Evolutionary conservation across 164 flowering plant genomes (phyloP).

Genomic region (Piper longum): DNA sequence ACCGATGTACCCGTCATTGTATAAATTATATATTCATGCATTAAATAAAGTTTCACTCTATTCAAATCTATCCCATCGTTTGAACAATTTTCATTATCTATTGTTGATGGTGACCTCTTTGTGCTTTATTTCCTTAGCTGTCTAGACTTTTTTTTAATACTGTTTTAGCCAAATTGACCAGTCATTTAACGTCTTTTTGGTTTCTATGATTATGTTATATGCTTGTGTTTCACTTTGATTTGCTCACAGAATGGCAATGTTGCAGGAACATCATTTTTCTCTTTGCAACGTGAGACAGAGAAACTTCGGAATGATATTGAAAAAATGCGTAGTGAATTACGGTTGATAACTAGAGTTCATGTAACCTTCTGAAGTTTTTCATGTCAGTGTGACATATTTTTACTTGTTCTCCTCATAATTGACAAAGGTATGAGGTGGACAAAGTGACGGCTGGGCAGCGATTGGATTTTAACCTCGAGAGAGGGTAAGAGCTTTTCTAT

Average conservation of each 20-base stretch:
- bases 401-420: not conserved
- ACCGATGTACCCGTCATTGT: too few species aligned
- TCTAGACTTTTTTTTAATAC: too few species aligned
- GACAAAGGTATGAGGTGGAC: constrained; percentile 52
- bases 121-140: too few species aligned
- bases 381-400: not conserved
- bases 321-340: constrained; percentile 64
- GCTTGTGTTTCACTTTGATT: not conserved
- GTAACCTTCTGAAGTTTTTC: not conserved
- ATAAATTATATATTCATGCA: too few species aligned
- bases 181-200: not conserved
- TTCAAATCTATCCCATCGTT: too few species aligned
- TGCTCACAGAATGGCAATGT: not conserved
- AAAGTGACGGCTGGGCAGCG: constrained; percentile 61
- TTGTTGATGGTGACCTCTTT: too few species aligned
- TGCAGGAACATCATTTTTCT: constrained; percentile 65
- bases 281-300: constrained; percentile 55
- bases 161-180: too few species aligned
- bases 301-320: constrained; percentile 60
- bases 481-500: constrained; percentile 26
- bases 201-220: not conserved
- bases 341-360: constrained; percentile 16
- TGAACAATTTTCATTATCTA: too few species aligned
- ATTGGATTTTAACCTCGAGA: constrained; percentile 57
- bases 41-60: too few species aligned